Percentiles rank a stretch among this genome's conserved stretches.
Evolutionary conservation across 371 early-diverging fungal genomes (phyloP).

Genomic region (Mortierella sp.): DNA sequence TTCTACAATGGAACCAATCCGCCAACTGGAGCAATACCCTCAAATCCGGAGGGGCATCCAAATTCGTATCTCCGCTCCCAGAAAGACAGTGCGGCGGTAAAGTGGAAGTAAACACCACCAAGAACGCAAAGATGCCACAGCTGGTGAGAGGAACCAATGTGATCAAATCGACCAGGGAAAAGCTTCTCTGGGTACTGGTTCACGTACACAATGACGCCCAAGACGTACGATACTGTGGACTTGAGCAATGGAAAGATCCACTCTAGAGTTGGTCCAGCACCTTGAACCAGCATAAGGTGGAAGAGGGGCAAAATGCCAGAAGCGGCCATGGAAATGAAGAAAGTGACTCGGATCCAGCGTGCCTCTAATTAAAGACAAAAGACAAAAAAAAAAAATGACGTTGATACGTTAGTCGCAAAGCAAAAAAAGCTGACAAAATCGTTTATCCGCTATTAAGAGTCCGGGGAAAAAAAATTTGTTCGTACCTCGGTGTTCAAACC

Average conservation of each 20-base stretch:
- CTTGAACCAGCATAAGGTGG: slow-evolving; percentile 65
- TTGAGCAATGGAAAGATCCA: slow-evolving; percentile 66
- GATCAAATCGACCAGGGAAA: slow-evolving; percentile 83
- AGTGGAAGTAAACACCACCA: slow-evolving; percentile 77
- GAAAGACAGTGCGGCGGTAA: slow-evolving; percentile 67
- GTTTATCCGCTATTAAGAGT: not conserved
- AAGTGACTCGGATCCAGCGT: slow-evolving; percentile 67
- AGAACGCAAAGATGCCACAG: slow-evolving; percentile 84
- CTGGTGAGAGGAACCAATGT: slow-evolving; percentile 80
- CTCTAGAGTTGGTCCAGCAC: slow-evolving; percentile 53
- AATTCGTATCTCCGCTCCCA: slow-evolving; percentile 64
- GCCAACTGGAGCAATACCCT: slow-evolving; percentile 50
- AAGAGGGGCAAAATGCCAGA: slow-evolving; percentile 70
- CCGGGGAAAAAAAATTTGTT: slow-evolving; percentile 1
- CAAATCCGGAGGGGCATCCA: slow-evolving; percentile 61
- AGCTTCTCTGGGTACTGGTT: slow-evolving; percentile 81
- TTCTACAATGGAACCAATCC: slow-evolving; percentile 17
- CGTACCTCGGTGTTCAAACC: slow-evolving; percentile 57
- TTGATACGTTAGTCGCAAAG: not conserved
- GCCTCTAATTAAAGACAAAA: slow-evolving; percentile 41
- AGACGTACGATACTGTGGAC: slow-evolving; percentile 65
- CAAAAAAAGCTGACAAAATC: not conserved
- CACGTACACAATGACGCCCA: slow-evolving; percentile 76
- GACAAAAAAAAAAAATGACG: not conserved
- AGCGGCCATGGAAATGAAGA: slow-evolving; percentile 73